Percentiles rank a stretch among this genome's conserved stretches.
Evolutionary conservation across 768 basidiomycete genomes (phyloP).

Genomic region (Leccinum obscurum): DNA sequence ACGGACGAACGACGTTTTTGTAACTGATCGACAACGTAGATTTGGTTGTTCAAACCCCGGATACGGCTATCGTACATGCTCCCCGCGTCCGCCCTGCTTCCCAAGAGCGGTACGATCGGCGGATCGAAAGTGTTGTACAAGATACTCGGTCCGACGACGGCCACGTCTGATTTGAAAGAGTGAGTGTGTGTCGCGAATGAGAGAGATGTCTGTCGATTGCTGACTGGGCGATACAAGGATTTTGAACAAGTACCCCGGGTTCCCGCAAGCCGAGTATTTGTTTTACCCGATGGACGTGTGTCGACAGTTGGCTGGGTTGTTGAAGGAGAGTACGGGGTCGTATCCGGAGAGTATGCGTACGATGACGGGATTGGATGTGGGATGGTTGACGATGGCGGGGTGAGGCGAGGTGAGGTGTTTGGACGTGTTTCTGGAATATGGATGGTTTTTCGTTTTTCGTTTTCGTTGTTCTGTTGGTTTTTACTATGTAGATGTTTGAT

Average conservation of each 20-base stretch:
- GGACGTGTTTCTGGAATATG: background rate
- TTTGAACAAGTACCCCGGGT: constrained; percentile 72
- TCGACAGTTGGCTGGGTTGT: constrained; percentile 60
- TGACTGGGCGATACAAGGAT: constrained; percentile 38
- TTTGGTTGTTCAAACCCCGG: constrained; percentile 95
- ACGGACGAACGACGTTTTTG: background rate
- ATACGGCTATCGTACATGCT: constrained; percentile 77
- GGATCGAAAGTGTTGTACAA: constrained; percentile 88
- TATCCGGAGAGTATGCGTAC: constrained; percentile 75
- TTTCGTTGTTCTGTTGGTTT: background rate
- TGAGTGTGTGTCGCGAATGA: constrained; percentile 6
- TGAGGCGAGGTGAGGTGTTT: background rate
- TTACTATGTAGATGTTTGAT: background rate
- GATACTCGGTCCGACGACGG: constrained; percentile 61
- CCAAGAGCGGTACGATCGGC: constrained; percentile 59
- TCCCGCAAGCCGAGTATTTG: constrained; percentile 86
- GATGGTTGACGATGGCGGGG: constrained; percentile 54
- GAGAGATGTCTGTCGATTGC: background rate
- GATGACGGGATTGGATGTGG: constrained; percentile 82
- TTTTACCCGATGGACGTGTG: constrained; percentile 82
- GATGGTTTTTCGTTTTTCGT: background rate
- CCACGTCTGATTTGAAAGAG: constrained; percentile 33
- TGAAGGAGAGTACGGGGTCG: constrained; percentile 75
- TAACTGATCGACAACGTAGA: constrained; percentile 41
- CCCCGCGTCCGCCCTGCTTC: constrained; percentile 52